Base-by-base conservation (phyloP, 202 grass and related monocot species). In the Setaria viridis region DNA sequence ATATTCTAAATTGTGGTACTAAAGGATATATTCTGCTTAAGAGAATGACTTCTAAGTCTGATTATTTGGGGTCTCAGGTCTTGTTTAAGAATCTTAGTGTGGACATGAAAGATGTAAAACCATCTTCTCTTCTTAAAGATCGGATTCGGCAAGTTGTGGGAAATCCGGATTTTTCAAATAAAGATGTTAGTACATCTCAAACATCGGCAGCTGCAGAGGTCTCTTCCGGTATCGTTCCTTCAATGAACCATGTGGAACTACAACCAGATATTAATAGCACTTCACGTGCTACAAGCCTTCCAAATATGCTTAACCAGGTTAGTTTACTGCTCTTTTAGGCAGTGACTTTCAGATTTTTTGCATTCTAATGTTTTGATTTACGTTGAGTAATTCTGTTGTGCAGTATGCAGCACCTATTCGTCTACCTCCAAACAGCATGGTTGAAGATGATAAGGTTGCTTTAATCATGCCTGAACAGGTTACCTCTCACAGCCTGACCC, bases 91-190 rank as follows among this genome's bases (percentile, higher is more conserved):
- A 98, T 68, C 91, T 99, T 89, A 86, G 91, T 60, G 91, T 95
- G 56, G 93, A 99, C 87, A 87, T 94, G 90, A 95, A 95, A 89
- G 96, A 99, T 89, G 96, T 95, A 85, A 99, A 99, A 84, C 93
- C 96, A 70, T 85, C 91, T 76, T 87, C 86, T 48, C 93, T 99
- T 85, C 87, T 99, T 53, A 95, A 92, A 92, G 91, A 94, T 72
- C 80, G 89, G 77, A 58, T 69, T 80, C 96, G 93, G 29, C 88
- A 99, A 85, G 62, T 91, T 63, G 93, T 94, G 55, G 93, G 93
- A 66, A 99, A 99, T 88, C 96, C 96, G n/a, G 96, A 99, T 90
- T 95, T 99, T 92, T 95, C 96, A 76, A 99, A 92, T 81, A 99
- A 99, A 88, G 96, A 99, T 87, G 88, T 90, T 72, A 82, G 66